Evolutionary conservation across 495 filamentous ascomycete species (phyloP).

Genomic region (Cercophora newfieldiana): DNA sequence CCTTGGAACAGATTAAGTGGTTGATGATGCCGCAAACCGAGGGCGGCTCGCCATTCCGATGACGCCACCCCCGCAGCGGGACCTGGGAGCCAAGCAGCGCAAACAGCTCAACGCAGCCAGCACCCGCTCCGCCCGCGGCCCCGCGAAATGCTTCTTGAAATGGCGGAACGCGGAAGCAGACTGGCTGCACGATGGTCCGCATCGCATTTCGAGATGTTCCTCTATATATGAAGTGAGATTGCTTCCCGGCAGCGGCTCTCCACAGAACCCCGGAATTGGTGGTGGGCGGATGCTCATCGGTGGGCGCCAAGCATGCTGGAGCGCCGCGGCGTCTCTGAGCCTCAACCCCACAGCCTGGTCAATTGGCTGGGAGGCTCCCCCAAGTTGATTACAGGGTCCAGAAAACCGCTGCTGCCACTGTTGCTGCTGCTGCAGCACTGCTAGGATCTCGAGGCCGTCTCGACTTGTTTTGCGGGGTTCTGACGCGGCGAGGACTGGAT

Average conservation of each 20-base stretch:
- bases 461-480: background rate
- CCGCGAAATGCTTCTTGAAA: background rate
- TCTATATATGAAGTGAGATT: conserved; percentile 11
- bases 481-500: too few relatives aligned
- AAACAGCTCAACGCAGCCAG: background rate
- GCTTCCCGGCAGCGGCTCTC: conserved; percentile 6
- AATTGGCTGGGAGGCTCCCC: conserved; percentile 13
- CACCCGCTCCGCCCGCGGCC: background rate
- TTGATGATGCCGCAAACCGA: background rate
- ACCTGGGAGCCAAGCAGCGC: background rate
- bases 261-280: conserved; percentile 7
- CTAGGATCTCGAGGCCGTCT: background rate
- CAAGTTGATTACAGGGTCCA: conserved; percentile 17
- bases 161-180: conserved; percentile 1
- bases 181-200: background rate
- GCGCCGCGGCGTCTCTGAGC: conserved; percentile 9
- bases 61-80: conserved; percentile 6
- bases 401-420: background rate
- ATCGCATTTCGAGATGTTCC: conserved; percentile 5
- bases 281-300: background rate
- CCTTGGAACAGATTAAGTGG: background rate
- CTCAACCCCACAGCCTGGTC: conserved; percentile 12
- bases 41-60: background rate
- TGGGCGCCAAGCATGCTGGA: conserved; percentile 4
- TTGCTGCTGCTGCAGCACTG: background rate